Evolutionary conservation across 768 basidiomycete genomes (phyloP), one percentile per base, ranked within the genome.

Genomic region (Russula emetica): DNA sequence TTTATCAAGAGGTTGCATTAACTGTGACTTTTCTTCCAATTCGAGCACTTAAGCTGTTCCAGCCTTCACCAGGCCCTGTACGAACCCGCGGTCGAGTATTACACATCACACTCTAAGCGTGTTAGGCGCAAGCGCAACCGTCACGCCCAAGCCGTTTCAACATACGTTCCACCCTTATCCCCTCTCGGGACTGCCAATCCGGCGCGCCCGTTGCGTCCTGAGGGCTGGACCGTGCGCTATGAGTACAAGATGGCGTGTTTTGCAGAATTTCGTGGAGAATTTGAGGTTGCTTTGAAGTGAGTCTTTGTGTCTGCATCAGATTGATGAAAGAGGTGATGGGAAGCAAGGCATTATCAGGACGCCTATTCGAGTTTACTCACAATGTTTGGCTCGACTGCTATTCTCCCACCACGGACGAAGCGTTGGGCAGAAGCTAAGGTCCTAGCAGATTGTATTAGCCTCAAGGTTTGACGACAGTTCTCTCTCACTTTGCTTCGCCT

Each of bases 381-480:
- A 61, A 94, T 97, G 89, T 96, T 98, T 71, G 85, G 87, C 2
- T 93, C 92, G 8, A 89, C 88, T 2, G 85, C 86, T 5, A 88
- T 91, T 55, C 77, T 97, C 9, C 92, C 91, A 1, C 94, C 94
- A 6, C 84, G 96, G 10, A 98, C 94, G 1, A 99, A 98, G 72
- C 82, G 96, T 34, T 98, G 96, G 96, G 94, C 95, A 18, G 97
- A 99, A 74, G 96, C 96, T 3, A 97, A 95, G 74, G 97, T 98
- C 2, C 81, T 98, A 2, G 94, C 92, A 0, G 97, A 99, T 72
- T 91, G 92, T 67, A 87, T 98, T 66, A 91, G 87, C 63, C 79
- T 97, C 72, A 95, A 97, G 79, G 94, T 92, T 65, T 61, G 75
- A 64, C 10, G 9, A 34, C 64, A 16, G 16, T 11, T 8, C 49